Evolutionary conservation across 1,284 basidiomycete genomes (phyloP).

Genomic region (Melampsora larici-populina): DNA sequence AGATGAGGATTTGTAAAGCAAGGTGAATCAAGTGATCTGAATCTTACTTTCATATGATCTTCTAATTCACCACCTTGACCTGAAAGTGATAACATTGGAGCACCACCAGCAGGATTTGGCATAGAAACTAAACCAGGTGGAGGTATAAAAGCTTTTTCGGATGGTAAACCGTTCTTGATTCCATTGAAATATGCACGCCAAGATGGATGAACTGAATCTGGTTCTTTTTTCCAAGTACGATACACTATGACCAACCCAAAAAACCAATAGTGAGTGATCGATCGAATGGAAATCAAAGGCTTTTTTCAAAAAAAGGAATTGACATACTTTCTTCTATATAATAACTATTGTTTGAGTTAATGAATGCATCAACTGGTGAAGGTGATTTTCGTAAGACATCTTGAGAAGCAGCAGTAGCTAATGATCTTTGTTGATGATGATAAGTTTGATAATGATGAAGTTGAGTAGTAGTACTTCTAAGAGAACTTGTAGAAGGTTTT

Average conservation of each 20-base stretch:
- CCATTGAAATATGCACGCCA: conserved; percentile 96
- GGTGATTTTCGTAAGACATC: conserved; percentile 39
- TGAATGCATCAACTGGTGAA: conserved; percentile 38
- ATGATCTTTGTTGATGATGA: neutral
- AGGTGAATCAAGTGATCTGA: neutral
- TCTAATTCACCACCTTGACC: conserved; percentile 66
- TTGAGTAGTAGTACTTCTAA: neutral
- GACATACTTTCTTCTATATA: conserved; percentile 42
- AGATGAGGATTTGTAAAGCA: conserved; percentile 9
- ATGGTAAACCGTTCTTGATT: conserved; percentile 81
- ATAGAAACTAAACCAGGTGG: conserved; percentile 66
- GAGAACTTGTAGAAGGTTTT: neutral
- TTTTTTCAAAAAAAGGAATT: neutral
- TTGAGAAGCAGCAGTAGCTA: conserved; percentile 30
- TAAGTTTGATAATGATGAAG: neutral
- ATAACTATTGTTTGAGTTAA: conserved; percentile 43
- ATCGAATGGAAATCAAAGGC: neutral
- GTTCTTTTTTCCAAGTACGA: conserved; percentile 60
- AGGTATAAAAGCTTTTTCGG: conserved; percentile 76
- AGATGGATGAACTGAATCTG: conserved; percentile 83
- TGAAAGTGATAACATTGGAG: conserved; percentile 70
- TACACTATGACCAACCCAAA: conserved; percentile 43
- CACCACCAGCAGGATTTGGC: conserved; percentile 63
- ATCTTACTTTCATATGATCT: conserved; percentile 83
- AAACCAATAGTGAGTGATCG: neutral